Percentiles rank a stretch among this genome's conserved stretches.
Evolutionary conservation across 169 alveolate genomes (phyloP).

Genomic region (Cyclospora cayetanensis): DNA sequence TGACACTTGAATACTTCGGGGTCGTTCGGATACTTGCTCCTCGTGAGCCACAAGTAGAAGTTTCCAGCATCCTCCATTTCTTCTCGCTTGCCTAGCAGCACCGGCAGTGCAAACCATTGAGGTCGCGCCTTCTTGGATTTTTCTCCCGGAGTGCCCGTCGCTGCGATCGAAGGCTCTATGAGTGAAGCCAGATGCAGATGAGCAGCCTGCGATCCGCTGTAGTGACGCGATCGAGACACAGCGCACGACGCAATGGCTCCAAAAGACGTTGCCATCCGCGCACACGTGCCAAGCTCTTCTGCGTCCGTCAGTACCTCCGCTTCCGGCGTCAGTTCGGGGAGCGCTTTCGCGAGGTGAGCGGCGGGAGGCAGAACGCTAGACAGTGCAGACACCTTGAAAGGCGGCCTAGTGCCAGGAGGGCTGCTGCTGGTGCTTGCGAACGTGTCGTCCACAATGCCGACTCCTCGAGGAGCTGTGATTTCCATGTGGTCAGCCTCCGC

Average conservation of each 20-base stretch:
- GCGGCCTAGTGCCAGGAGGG: background rate
- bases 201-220: constrained; percentile 18
- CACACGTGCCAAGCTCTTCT: background rate
- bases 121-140: background rate
- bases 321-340: constrained; percentile 1
- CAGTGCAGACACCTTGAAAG: constrained; percentile 3
- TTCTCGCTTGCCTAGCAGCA: background rate
- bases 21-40: constrained; percentile 57
- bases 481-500: constrained; percentile 60
- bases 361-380: constrained; percentile 20
- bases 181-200: background rate
- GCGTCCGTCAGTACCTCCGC: background rate
- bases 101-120: constrained; percentile 69
- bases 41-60: constrained; percentile 58
- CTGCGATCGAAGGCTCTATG: background rate
- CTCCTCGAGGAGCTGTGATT: constrained; percentile 66
- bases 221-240: background rate
- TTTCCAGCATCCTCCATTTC: constrained; percentile 60
- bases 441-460: background rate
- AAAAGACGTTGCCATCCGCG: background rate
- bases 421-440: background rate
- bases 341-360: background rate
- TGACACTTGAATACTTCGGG: constrained; percentile 69
- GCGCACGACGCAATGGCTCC: background rate
- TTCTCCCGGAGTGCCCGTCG: background rate